Evolutionary conservation across 1,284 basidiomycete genomes (phyloP).

Genomic region (Tilletia indica): DNA sequence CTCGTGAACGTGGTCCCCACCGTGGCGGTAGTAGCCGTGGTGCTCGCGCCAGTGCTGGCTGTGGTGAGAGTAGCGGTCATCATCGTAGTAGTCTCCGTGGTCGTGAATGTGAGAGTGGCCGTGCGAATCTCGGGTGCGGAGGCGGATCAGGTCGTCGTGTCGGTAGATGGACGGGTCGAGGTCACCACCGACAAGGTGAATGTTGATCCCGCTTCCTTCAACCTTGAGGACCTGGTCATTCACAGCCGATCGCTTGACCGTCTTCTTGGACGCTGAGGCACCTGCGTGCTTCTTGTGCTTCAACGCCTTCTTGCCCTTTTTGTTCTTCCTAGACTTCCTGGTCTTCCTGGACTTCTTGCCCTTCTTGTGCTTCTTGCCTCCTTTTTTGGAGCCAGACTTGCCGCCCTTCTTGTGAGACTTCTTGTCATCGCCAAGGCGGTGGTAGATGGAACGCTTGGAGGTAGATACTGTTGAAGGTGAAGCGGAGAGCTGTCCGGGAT

Average conservation of each 20-base stretch:
- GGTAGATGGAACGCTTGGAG: conserved; percentile 13
- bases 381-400: not conserved
- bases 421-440: not conserved
- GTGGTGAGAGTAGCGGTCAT: conserved; percentile 2
- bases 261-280: no score
- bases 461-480: not conserved
- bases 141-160: conserved; percentile 13
- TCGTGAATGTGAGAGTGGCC: conserved; percentile 5
- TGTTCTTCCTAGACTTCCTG: conserved; percentile 18
- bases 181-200: conserved; percentile 4
- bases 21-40: conserved; percentile 6
- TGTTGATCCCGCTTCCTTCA: conserved; percentile 2
- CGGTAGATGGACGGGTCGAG: conserved; percentile 9
- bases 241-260: not conserved
- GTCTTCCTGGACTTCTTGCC: not conserved
- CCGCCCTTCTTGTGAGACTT: not conserved
- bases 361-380: conserved; percentile 4
- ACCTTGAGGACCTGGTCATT: not conserved
- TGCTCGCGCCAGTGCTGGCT: conserved; percentile 13
- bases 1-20: not conserved
- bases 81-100: not conserved
- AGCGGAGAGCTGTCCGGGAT: conserved; percentile 2
- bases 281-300: conserved; percentile 12
- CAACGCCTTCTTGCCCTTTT: conserved; percentile 14
- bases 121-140: conserved; percentile 3